phyloP scores from a whole-genome alignment of 1,284 basidiomycete species.

The Erythrobasidium hasegawianum region DNA sequence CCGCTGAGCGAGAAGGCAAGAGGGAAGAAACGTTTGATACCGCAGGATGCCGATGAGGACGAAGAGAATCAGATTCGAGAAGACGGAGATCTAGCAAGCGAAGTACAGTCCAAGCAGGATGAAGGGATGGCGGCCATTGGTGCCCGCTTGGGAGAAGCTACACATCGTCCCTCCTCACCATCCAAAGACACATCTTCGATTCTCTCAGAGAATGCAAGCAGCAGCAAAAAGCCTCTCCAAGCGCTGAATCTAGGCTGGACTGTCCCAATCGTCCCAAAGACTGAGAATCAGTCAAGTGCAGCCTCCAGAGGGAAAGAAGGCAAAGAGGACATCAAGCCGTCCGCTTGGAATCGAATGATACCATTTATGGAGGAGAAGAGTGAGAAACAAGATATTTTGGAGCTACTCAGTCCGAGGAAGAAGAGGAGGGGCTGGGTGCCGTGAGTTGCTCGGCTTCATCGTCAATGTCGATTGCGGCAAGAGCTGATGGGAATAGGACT shows the following conservation, averaged over 20 bases:
- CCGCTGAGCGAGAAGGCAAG: background rate
- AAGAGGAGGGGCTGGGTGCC: slow-evolving; percentile 33
- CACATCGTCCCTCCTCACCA: no score
- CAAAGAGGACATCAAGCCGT: slow-evolving; percentile 8
- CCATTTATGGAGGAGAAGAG: slow-evolving; percentile 8
- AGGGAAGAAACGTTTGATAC: background rate
- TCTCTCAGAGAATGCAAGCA: no score
- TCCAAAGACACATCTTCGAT: no score
- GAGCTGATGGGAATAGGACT: background rate
- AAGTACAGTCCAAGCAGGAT: background rate
- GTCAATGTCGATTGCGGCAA: background rate
- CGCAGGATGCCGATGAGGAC: slow-evolving; percentile 1
- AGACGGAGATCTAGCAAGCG: background rate
- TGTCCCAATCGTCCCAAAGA: no score
- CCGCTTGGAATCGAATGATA: slow-evolving; percentile 5
- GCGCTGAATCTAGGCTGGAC: no score
- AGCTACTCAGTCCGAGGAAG: slow-evolving; percentile 29
- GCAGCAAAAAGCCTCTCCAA: no score
- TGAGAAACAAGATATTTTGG: slow-evolving; percentile 18
- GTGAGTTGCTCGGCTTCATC: background rate
- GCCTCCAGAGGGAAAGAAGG: background rate
- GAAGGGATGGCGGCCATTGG: background rate
- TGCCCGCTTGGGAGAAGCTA: background rate
- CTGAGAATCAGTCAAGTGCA: background rate
- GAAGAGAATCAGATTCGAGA: background rate